phyloP scores from a whole-genome alignment of 192 early-diverging fungal species.

The Backusella parvicylindrica region DNA sequence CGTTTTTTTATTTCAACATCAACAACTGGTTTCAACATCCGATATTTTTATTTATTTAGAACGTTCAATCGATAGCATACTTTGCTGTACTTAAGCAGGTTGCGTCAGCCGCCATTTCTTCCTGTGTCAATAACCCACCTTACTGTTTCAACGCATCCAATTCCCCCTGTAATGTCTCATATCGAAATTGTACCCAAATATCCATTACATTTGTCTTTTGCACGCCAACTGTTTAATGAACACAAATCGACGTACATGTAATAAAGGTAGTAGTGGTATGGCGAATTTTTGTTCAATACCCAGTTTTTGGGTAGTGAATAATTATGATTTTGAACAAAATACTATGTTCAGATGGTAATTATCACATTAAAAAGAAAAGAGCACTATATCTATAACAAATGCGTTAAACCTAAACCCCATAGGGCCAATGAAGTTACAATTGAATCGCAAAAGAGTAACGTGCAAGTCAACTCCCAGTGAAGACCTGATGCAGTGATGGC shows the following conservation, averaged over 20 bases:
- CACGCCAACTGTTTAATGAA: constrained; percentile 75
- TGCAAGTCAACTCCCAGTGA: neutral
- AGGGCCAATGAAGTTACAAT: neutral
- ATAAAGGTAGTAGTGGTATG: constrained; percentile 93
- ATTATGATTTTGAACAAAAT: constrained; percentile 22
- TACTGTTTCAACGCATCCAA: constrained; percentile 40
- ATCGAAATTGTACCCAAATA: constrained; percentile 75
- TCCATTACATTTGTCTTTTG: constrained; percentile 91
- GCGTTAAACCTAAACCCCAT: neutral
- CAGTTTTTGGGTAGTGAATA: constrained; percentile 66
- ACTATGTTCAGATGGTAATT: neutral
- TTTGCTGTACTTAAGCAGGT: neutral
- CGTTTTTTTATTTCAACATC: neutral
- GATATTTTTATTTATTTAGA: neutral
- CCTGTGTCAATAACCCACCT: neutral
- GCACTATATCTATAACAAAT: neutral
- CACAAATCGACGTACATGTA: constrained; percentile 87
- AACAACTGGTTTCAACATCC: neutral
- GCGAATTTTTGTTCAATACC: constrained; percentile 65
- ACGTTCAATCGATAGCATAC: neutral
- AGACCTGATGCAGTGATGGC: neutral
- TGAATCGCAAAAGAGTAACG: neutral
- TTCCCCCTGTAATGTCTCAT: constrained; percentile 84
- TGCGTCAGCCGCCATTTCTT: neutral
- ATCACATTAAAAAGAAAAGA: neutral